These are phyloP conservation scores for Coemansia sp. DNA, from an alignment of 192 early-diverging fungal species.

Conservation along the genomic window DNA sequence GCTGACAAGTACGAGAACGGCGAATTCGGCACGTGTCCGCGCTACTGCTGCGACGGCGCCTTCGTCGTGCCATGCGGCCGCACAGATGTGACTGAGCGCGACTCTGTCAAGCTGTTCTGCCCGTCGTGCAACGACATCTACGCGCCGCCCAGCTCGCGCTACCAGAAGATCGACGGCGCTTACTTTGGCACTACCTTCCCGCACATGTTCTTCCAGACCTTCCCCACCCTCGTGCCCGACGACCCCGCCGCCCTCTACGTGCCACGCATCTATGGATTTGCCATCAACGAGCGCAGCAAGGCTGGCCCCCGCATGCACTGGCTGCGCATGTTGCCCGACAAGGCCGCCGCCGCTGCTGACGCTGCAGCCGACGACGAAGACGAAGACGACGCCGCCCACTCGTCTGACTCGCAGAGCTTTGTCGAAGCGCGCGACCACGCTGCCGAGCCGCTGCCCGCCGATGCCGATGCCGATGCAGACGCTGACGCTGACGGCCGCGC, in stretches of 20 bases:
- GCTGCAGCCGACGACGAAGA: constrained; percentile 8
- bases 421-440: constrained; percentile 31
- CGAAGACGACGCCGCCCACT: constrained; percentile 15
- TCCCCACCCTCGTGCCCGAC: constrained; percentile 71
- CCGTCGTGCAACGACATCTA: constrained; percentile 82
- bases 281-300: constrained; percentile 70
- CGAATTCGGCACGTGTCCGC: constrained; percentile 76
- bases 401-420: constrained; percentile 41
- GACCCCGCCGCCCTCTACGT: constrained; percentile 64
- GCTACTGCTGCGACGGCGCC: constrained; percentile 65
- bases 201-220: constrained; percentile 86
- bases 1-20: constrained; percentile 72
- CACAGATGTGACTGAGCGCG: constrained; percentile 65
- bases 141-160: constrained; percentile 68
- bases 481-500: constrained; percentile 43
- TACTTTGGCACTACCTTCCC: constrained; percentile 97
- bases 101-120: constrained; percentile 75
- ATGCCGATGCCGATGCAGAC: constrained; percentile 10
- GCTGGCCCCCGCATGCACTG: constrained; percentile 90
- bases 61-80: constrained; percentile 71
- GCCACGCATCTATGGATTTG: constrained; percentile 92
- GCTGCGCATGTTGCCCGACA: constrained; percentile 66
- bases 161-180: constrained; percentile 74
- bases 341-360: neutral
- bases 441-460: constrained; percentile 2